Base-by-base conservation (phyloP, 2,329 filamentous ascomycete genomes). In the Microcyclospora pomicola region DNA sequence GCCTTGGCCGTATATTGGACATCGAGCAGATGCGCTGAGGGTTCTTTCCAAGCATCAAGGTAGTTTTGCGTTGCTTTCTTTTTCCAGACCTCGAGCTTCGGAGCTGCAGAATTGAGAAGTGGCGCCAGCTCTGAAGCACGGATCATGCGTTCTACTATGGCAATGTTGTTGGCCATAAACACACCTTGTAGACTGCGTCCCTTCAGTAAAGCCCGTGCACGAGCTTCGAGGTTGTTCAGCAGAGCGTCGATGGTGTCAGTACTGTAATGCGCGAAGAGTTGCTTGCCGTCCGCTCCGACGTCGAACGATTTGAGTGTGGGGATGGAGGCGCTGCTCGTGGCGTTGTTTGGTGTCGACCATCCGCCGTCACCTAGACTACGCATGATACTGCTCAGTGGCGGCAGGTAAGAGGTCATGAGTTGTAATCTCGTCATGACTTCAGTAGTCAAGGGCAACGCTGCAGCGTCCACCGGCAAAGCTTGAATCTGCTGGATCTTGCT, bases 331-430 rank as follows among this genome's bases (percentile, higher is more conserved):
- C 66, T 67, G 6, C 72, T 74, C 3, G 71, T 71, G 9, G 73
- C 72, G 9, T 64, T 60, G 14, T 59, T 65, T 3, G 70, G 68
- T 43, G 74, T 76, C 33, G 51, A 38, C 91, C 91, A 98, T 28
- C 88, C 88, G 1, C 87, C 86, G 51, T 96, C 87, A 13, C 91
- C 91, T 9, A 98, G 65, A 1, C 87, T 94, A 19, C 91, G 78
- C 68, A 98, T 78, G 49, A 98, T 84, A 42, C 83, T 88, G 2
- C 83, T 83, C 14, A 98, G 72, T 1, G 91, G 86, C 6, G 78
- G 73, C 15, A 93, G 69, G 59, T 94, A 96, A 38, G 80, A 76
- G 1, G 87, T 82, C 75, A 98, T 82, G 11, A 80, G 80, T 50
- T 91, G 81, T 12, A 98, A 66, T 19, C 87, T 78, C 44, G 77